phyloP scores from a whole-genome alignment of 2,329 filamentous ascomycete species.

The Dactylonectria macrodidyma region DNA sequence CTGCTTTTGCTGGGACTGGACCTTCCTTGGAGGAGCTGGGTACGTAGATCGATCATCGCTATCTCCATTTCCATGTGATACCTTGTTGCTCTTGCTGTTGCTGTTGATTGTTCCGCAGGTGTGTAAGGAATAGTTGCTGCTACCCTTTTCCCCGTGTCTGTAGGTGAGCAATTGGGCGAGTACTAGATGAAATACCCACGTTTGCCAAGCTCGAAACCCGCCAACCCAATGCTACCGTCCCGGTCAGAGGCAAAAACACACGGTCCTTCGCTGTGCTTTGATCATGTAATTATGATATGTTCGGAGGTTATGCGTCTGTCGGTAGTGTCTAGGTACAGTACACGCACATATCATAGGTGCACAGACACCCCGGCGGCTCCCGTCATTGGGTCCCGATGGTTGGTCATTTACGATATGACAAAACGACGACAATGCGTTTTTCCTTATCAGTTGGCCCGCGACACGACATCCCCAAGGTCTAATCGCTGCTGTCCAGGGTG shows the following conservation, averaged over 20 bases:
- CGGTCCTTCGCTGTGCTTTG: not conserved
- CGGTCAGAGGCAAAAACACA: not conserved
- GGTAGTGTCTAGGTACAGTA: not conserved
- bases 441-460: slow-evolving; percentile 28
- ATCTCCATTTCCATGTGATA: not conserved
- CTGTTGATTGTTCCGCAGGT: not conserved
- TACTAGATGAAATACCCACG: too few species aligned
- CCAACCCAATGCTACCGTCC: not conserved
- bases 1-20: too few species aligned
- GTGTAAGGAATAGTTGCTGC: not conserved
- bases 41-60: slow-evolving; percentile 15
- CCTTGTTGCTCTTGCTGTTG: too few species aligned
- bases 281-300: not conserved
- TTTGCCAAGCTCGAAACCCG: not conserved
- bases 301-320: not conserved
- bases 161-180: too few species aligned
- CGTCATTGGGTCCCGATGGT: not conserved
- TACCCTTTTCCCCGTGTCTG: too few species aligned
- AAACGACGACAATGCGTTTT: not conserved
- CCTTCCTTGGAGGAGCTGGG: not conserved
- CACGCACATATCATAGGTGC: too few species aligned
- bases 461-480: not conserved
- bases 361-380: not conserved
- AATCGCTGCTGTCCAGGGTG: slow-evolving; percentile 8
- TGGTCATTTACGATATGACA: slow-evolving; percentile 8